Conservation (phyloP, 192 early-diverging fungal species). For the Backusella morwellensis region DNA sequence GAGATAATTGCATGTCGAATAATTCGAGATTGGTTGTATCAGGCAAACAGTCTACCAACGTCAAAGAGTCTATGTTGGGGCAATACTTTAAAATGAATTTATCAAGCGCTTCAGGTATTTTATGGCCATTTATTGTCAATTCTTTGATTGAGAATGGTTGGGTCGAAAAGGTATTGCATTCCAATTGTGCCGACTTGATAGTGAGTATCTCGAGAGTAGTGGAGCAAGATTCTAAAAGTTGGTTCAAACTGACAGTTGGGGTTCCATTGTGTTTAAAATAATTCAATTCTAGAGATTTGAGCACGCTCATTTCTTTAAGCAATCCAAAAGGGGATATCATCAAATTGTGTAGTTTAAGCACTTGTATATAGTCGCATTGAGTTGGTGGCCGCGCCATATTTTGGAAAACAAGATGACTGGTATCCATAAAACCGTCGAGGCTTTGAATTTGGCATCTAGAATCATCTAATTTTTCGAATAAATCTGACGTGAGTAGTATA, state of each 20-base stretch:
- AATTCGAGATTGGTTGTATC: not conserved
- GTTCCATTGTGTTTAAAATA: not conserved
- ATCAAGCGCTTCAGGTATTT: not conserved
- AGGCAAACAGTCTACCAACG: not conserved
- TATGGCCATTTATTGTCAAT: not conserved
- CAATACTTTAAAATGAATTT: not conserved
- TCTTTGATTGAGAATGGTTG: not conserved
- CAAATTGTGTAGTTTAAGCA: not conserved
- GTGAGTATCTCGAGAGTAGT: not conserved
- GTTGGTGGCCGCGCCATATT: not conserved
- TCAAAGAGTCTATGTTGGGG: not conserved
- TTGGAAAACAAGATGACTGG: not conserved
- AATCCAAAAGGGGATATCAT: not conserved
- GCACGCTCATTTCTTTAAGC: not conserved
- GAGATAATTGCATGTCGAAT: not conserved
- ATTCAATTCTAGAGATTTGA: not conserved
- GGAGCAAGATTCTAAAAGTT: not conserved
- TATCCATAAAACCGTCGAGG: not conserved
- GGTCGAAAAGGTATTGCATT: not conserved
- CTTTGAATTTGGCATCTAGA: not conserved
- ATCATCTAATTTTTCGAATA: not conserved
- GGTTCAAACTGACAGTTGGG: not conserved
- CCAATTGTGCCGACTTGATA: not conserved
- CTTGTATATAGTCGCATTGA: not conserved
- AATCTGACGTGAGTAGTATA: not conserved